phyloP scores from a whole-genome alignment of 139 green algal genomes.

The Chlorella vulgaris region DNA sequence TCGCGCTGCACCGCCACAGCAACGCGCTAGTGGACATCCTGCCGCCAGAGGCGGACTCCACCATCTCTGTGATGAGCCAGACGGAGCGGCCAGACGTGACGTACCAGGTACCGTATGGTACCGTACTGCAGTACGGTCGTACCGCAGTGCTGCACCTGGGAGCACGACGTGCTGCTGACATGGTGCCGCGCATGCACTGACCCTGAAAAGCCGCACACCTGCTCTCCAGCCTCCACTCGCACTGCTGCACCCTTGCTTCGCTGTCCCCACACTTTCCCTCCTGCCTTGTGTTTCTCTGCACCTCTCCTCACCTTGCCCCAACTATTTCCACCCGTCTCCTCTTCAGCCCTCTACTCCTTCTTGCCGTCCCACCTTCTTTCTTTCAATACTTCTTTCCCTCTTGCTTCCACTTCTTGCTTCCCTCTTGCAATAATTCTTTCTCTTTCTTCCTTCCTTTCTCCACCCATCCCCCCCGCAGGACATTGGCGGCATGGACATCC shows the following conservation, averaged over 20 bases:
- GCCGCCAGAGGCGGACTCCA: conserved; percentile 97
- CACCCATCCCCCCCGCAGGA: conserved; percentile 73
- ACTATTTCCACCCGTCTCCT: no score
- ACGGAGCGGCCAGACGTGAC: conserved; percentile 94
- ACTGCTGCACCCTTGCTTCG: background rate
- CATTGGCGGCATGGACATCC: conserved; percentile 97
- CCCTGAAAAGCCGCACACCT: no score
- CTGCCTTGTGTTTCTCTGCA: background rate
- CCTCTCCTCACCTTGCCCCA: no score
- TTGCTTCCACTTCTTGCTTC: no score
- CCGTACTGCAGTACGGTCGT: background rate
- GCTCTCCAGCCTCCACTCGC: background rate
- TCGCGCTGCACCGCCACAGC: conserved; percentile 97
- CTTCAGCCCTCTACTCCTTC: no score
- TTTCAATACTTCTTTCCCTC: no score
- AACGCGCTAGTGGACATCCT: conserved; percentile 99
- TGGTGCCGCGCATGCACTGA: no score
- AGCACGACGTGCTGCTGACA: no score
- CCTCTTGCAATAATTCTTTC: no score
- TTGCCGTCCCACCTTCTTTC: no score
- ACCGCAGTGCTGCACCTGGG: background rate
- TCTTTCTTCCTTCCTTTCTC: no score
- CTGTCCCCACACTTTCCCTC: background rate
- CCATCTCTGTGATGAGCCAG: conserved; percentile 92
- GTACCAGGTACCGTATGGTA: conserved; percentile 88